Evolutionary conservation across 805 yeast genomes (phyloP), one percentile per base, ranked within the genome.

Genomic region (Candida verbasci): DNA sequence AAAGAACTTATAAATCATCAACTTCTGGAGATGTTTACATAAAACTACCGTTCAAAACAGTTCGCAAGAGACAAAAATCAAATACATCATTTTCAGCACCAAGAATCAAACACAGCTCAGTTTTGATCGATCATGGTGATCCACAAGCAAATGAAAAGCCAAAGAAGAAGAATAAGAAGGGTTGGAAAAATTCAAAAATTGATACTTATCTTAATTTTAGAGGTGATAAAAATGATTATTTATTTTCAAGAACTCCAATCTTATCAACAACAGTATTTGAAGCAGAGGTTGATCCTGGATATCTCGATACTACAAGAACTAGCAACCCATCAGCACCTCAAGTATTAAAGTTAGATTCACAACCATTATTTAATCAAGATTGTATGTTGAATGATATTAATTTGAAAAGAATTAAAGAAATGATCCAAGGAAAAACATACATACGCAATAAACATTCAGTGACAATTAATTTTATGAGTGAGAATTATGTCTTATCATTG

Each of bases 251-350:
- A 29, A 42, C 44, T 17, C 68, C 70, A 1, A 31, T 42, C 12
- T 39, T 44, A 23, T 42, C 51, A 24, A 65, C 70, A 2, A 54
- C 59, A 2, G 56, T 43, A 0, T 45, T 58, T 33, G 72, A 66
- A 41, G 64, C 56, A 0, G 71, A 65, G 31, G 6, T 8, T 9
- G 24, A 29, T 11, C 9, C 20, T 3, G 9, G 14, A n/a, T 14
- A 15, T 22, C 3, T 12, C 14, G 41, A 37, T 9, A 45, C 39
- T 4, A 2, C 14, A 16, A 9, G 9, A 21, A 10, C 9, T 18
- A 16, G 16, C 12, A 29, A 29, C 16, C 22, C 31, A 11, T 29
- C 38, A 14, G 24, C 17, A n/a, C 34, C 34, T 4, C 24, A 12
- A n/a, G 9, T 15, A 9, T 4, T 29, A 2, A 21, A 9, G 12